Evolutionary conservation across 2,329 filamentous ascomycete species (phyloP).

Genomic region (Neofusicoccum parvum): DNA sequence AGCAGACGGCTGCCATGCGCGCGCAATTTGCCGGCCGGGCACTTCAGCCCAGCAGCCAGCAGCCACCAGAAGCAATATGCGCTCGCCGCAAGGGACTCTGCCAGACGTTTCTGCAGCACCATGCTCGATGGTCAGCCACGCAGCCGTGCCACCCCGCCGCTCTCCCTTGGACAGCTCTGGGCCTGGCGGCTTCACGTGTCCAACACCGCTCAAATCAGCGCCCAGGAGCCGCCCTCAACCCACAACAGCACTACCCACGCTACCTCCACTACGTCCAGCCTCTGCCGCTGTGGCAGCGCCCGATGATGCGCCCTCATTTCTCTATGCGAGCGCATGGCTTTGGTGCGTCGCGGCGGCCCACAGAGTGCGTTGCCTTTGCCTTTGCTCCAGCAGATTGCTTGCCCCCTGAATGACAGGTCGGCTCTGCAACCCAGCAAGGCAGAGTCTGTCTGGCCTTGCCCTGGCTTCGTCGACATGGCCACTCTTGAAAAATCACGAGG

Average conservation of each 20-base stretch:
- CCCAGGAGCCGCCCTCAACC: background rate
- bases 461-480: background rate
- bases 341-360: background rate
- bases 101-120: conserved; percentile 15
- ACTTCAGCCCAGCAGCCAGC: background rate
- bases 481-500: conserved; percentile 2
- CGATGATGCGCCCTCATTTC: conserved; percentile 13
- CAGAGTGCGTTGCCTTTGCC: too few species aligned
- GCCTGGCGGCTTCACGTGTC: background rate
- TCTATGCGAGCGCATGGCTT: conserved; percentile 3
- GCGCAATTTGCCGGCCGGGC: background rate
- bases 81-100: background rate
- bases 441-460: background rate
- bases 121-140: conserved; percentile 7
- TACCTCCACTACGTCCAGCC: background rate
- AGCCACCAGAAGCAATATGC: background rate
- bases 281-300: conserved; percentile 5
- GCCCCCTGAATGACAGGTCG: background rate
- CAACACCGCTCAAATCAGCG: conserved; percentile 11
- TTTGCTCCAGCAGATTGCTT: background rate
- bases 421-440: background rate
- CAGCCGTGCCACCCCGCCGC: background rate
- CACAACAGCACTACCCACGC: background rate
- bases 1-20: background rate
- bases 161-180: background rate